Conservation (phyloP, 2,329 filamentous ascomycete species). For the Aspergillus hortae region DNA sequence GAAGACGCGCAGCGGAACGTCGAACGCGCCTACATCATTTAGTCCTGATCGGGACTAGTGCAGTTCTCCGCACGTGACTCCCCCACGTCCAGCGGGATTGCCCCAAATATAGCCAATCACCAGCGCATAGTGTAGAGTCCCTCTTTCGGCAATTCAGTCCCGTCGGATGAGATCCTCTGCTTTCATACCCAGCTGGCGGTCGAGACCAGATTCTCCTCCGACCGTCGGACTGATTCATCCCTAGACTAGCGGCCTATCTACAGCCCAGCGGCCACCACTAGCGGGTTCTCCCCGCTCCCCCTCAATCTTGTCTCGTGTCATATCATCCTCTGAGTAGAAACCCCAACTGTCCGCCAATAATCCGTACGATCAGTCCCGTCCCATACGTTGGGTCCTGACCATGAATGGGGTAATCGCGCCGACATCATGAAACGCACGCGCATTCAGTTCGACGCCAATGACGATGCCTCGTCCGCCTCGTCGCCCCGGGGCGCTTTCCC, state of each 20-base stretch:
- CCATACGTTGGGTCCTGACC: conserved; percentile 19
- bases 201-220: too few relatives aligned
- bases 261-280: background rate
- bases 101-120: too few relatives aligned
- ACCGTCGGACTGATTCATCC: too few relatives aligned
- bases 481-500: conserved; percentile 27
- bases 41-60: conserved; percentile 16
- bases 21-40: conserved; percentile 19
- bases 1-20: conserved; percentile 13
- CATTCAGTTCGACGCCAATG: conserved; percentile 36
- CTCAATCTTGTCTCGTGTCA: background rate
- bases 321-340: background rate
- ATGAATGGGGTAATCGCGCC: conserved; percentile 12
- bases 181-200: too few relatives aligned
- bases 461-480: conserved; percentile 31
- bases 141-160: too few relatives aligned
- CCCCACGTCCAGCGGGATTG: too few relatives aligned
- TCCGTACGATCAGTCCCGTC: conserved; percentile 7
- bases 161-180: too few relatives aligned
- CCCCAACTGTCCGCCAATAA: background rate
- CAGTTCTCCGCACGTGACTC: too few relatives aligned
- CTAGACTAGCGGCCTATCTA: too few relatives aligned
- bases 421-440: conserved; percentile 38
- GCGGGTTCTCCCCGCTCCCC: background rate
- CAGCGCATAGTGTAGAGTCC: too few relatives aligned